These are phyloP conservation scores for Hortiboletus flavorubellus DNA, from an alignment of 768 basidiomycete genomes.

Conservation along the genomic window DNA sequence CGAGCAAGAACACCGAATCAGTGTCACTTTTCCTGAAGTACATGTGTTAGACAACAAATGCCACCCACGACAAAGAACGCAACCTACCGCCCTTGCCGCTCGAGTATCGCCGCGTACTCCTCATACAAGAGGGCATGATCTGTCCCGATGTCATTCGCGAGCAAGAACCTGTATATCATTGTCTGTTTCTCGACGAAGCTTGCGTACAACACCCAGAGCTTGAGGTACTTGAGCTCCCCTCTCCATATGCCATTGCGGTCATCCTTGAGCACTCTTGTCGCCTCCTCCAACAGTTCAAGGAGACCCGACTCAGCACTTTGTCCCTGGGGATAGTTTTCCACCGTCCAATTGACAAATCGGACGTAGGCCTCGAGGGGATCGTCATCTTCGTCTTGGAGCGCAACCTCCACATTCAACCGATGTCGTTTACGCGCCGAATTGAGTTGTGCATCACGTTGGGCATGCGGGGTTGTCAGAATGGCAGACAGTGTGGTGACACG, in stretches of 20 bases:
- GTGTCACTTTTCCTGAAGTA: constrained; percentile 72
- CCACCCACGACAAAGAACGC: constrained; percentile 29
- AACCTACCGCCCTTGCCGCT: constrained; percentile 74
- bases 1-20: constrained; percentile 86
- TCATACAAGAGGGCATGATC: constrained; percentile 82
- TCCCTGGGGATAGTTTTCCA: constrained; percentile 94
- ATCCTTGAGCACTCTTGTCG: constrained; percentile 80
- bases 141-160: constrained; percentile 90
- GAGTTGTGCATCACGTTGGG: constrained; percentile 68
- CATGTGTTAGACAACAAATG: constrained; percentile 17
- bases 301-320: constrained; percentile 85
- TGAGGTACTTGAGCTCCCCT: constrained; percentile 81
- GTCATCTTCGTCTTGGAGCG: constrained; percentile 71
- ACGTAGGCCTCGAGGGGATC: constrained; percentile 85
- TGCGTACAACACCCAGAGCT: constrained; percentile 93
- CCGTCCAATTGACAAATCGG: constrained; percentile 84
- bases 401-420: constrained; percentile 68
- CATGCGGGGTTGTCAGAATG: constrained; percentile 73
- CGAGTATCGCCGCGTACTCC: constrained; percentile 83
- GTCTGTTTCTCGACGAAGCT: constrained; percentile 87
- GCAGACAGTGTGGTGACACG: constrained; percentile 75
- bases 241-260: constrained; percentile 71
- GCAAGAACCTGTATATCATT: constrained; percentile 85
- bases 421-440: constrained; percentile 61
- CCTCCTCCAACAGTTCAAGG: constrained; percentile 90